Evolutionary conservation across 2,329 filamentous ascomycete species (phyloP).

Genomic region (Cladophialophora yegresii): DNA sequence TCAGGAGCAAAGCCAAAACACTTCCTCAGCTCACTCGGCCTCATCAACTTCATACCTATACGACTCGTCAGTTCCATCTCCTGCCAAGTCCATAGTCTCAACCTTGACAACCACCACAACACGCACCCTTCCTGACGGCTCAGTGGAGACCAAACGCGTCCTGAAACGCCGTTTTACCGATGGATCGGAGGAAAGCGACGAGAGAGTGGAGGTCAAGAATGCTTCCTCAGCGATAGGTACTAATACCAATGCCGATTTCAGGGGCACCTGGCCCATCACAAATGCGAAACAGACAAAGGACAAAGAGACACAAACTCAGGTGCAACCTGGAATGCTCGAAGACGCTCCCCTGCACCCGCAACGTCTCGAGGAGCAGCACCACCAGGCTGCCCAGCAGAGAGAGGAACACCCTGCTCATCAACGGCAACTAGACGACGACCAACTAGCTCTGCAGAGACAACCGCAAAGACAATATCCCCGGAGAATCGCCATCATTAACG

Average conservation of each 20-base stretch:
- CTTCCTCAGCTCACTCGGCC: conserved; percentile 15
- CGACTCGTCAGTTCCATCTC: background rate
- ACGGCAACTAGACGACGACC: background rate
- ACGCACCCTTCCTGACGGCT: conserved; percentile 58
- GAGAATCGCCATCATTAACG: background rate
- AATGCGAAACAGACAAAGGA: conserved; percentile 5
- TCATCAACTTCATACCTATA: conserved; percentile 11
- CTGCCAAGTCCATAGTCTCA: conserved; percentile 49
- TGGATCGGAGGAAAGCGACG: conserved; percentile 61
- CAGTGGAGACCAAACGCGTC: conserved; percentile 58
- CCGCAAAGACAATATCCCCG: background rate
- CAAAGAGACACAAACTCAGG: conserved; percentile 21
- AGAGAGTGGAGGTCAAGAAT: conserved; percentile 43
- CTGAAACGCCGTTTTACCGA: conserved; percentile 62
- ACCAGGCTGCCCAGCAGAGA: background rate
- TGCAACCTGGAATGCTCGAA: background rate
- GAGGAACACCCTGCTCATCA: background rate
- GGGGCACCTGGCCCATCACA: background rate
- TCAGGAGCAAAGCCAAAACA: background rate
- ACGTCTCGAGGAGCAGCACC: background rate
- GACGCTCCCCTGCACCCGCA: background rate
- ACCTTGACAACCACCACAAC: conserved; percentile 61
- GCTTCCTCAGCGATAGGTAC: background rate
- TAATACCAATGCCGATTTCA: background rate
- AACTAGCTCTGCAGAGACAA: background rate